Conservation (phyloP, 305 asterid species). For the Withania somnifera region DNA sequence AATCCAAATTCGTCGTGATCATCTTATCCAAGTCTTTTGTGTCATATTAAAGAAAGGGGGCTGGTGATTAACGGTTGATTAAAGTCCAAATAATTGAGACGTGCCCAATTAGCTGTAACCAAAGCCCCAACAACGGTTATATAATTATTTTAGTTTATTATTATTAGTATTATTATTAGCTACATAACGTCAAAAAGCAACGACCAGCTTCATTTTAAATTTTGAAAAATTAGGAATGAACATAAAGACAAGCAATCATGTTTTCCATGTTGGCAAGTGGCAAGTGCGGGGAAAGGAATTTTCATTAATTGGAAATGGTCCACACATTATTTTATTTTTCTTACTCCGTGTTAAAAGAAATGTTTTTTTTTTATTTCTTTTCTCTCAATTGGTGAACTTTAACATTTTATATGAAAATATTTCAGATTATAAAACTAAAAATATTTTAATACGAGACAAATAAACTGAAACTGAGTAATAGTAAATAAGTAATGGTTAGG, state of each 20-base stretch:
- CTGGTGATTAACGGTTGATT: too few relatives aligned
- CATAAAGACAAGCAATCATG: neutral
- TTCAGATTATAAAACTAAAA: too few relatives aligned
- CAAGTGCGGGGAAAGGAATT: conserved; percentile 7
- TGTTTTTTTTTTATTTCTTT: too few relatives aligned
- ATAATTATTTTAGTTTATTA: too few relatives aligned
- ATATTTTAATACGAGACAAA: too few relatives aligned
- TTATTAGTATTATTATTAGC: neutral
- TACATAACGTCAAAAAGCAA: neutral
- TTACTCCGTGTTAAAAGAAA: too few relatives aligned
- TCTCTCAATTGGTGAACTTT: too few relatives aligned
- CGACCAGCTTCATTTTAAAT: conserved; percentile 1
- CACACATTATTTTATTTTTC: neutral
- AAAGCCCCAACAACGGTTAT: neutral
- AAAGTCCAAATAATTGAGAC: neutral
- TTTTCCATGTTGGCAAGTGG: neutral
- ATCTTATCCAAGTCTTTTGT: too few relatives aligned
- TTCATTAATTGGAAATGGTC: conserved; percentile 1
- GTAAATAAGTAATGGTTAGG: too few relatives aligned
- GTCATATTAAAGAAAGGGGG: neutral
- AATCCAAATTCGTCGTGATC: neutral
- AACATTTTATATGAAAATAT: too few relatives aligned
- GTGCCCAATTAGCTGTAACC: neutral
- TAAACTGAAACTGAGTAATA: too few relatives aligned
- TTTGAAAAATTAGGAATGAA: neutral